Evolutionary conservation across 2,329 filamentous ascomycete genomes (phyloP), one percentile per base, ranked within the genome.

Genomic region (Ophiocordyceps robertsii): DNA sequence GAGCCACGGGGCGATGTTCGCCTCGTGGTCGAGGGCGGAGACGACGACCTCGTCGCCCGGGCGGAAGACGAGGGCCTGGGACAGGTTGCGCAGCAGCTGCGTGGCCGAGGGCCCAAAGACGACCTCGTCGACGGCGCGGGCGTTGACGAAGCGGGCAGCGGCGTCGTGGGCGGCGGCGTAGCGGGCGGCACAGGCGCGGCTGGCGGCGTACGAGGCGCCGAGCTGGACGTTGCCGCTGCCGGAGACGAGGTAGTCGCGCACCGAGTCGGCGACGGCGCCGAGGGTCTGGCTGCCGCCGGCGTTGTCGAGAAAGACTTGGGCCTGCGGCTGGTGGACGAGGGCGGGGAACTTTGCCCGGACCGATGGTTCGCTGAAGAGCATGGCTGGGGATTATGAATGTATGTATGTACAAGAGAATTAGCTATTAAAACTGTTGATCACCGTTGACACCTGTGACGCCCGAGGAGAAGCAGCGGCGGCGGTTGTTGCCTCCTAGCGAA

Each of bases 291-390:
- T 84, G 32, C 84, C 84, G 16, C 84, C 84, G 11, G 82, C 84
- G 55, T 89, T 89, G 55, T 90, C 84, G 49, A 89, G 73, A 56
- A 75, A 87, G 40, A 88, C 69, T 53, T 87, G 82, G 38, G 77
- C 66, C 31, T 33, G 31, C 31, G 7, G 31, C 4, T 33, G 13
- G 8, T 33, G 17, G 9, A 16, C 14, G 33, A 89, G 60, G 13
- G 82, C 80, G 30, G 84, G 83, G 63, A 89, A 89, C 42, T 71
- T 67, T 46, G 69, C 65, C 46, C 80, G 43, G 17, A 45, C 39
- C n/a, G 37, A 21, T 2, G 33, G 13, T 13, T 43, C 7, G 13
- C 32, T 42, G 7, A 38, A 37, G 16, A 12, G 27, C 29, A 41
- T 41, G 32, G 10, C 13, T 17, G 39, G n/a, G n/a, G n/a, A n/a